These are phyloP conservation scores for Piper longum DNA, from an alignment of 164 flowering plant species.

Conservation along the genomic window DNA sequence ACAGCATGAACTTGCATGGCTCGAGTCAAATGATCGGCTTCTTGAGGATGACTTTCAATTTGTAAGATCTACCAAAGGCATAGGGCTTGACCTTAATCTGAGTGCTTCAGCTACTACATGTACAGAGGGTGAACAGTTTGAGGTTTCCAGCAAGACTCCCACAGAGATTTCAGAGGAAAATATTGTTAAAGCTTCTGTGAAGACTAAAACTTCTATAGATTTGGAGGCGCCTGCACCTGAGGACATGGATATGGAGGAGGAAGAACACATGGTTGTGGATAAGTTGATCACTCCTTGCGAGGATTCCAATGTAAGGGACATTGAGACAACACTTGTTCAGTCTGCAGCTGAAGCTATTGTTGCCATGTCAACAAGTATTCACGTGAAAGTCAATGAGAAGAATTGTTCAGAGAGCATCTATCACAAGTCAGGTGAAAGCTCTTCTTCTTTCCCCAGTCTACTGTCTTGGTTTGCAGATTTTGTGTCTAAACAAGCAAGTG, in stretches of 20 bases:
- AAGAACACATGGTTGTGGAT: conserved; percentile 5
- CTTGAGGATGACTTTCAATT: background rate
- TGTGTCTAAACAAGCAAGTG: conserved; percentile 15
- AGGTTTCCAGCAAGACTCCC: conserved; percentile 11
- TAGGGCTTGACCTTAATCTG: conserved; percentile 43
- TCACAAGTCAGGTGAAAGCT: conserved; percentile 2
- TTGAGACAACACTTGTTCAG: conserved; percentile 12
- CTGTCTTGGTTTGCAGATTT: conserved; percentile 56
- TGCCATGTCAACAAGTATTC: conserved; percentile 24
- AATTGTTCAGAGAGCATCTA: background rate
- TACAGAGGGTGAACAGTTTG: conserved; percentile 1
- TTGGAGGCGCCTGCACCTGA: conserved; percentile 46
- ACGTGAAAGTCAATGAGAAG: conserved; percentile 1
- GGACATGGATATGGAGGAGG: conserved; percentile 12
- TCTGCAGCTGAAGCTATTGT: conserved; percentile 48
- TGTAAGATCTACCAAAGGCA: background rate
- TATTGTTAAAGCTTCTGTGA: conserved; percentile 16
- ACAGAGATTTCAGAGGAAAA: conserved; percentile 28
- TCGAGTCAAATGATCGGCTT: background rate
- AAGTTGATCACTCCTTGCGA: conserved; percentile 4
- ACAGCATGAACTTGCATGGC: background rate
- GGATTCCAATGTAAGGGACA: conserved; percentile 2
- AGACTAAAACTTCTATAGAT: conserved; percentile 33
- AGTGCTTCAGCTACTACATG: conserved; percentile 21
- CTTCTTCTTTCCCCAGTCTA: conserved; percentile 9